Evolutionary conservation across 169 alveolate genomes (phyloP), one percentile per base, ranked within the genome.

Genomic region (Eimeria acervulina): DNA sequence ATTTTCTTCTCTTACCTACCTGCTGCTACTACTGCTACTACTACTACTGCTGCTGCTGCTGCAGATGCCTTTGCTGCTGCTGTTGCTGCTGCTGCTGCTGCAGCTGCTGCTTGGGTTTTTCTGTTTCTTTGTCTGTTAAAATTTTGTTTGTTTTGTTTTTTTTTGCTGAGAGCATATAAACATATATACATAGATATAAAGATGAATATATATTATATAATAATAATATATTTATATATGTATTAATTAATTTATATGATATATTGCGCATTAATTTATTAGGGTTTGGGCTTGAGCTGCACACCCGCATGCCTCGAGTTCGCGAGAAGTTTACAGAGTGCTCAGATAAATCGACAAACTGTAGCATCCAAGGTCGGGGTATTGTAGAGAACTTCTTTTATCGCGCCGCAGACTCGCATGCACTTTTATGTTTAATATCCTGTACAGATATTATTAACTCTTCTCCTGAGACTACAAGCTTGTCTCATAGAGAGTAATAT

Each of bases 241-340:
- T n/a, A 47, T 47, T 47, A 47, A 47, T 47, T 47, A 47, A 47
- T 47, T 47, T 7, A 7, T 7, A 47, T 61, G n/a, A 17, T 61
- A 97, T 89, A 97, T 98, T 76, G 96, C 98, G 59, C 95, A 96
- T 40, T 96, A 98, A n/a, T 63, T 99, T 98, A 95, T 99, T 99
- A 98, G 84, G 97, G 97, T 95, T 76, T 97, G 83, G 98, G 97
- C 95, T 97, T 97, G 96, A 72, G 95, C 55, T 98, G 97, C 97
- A 95, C 84, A 21, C 95, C 97, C 93, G 96, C 92, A 93, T 99
- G 97, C 88, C 66, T 19, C 98, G 61, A 97, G 94, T 97, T 98
- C 98, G 84, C 98, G 97, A 95, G 80, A 28, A 28, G 40, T 68
- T 68, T 2, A 15, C 0, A 8, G 80, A 28, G 10, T 68, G 80